Evolutionary conservation across 2,329 filamentous ascomycete genomes (phyloP).

Genomic region (Pseudogymnoascus sp.): DNA sequence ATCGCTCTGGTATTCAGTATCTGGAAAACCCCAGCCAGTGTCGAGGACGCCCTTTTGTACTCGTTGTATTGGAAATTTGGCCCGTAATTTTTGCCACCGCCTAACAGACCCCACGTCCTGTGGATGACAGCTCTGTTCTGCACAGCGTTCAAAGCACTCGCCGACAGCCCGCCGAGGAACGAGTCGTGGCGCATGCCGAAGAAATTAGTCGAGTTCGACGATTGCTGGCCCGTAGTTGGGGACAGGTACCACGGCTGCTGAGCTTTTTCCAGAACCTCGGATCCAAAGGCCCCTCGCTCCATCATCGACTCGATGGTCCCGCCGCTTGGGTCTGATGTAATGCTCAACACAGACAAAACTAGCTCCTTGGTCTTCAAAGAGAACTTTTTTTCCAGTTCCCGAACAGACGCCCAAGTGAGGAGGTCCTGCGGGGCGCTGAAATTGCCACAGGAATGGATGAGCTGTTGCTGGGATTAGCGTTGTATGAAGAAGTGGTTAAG

Average conservation of each 20-base stretch:
- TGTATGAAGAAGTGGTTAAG: not conserved
- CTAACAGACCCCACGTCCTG: constrained; percentile 52
- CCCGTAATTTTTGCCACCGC: constrained; percentile 44
- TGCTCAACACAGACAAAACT: not conserved
- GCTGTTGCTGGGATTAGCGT: not conserved
- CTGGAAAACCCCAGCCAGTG: constrained; percentile 38
- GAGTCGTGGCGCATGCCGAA: constrained; percentile 43
- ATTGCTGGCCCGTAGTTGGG: constrained; percentile 18
- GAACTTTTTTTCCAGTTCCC: not conserved
- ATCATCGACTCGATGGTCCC: not conserved
- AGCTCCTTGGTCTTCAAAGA: not conserved
- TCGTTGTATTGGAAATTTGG: constrained; percentile 52
- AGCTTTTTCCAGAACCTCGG: not conserved
- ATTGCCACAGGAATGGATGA: not conserved
- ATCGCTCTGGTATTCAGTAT: constrained; percentile 36
- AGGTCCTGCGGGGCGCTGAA: not conserved
- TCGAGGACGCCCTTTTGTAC: constrained; percentile 42
- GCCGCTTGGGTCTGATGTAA: not conserved
- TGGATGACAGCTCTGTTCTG: constrained; percentile 50
- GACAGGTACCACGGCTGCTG: not conserved
- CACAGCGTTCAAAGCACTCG: constrained; percentile 36
- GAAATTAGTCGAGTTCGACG: constrained; percentile 36
- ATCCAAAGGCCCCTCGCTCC: not conserved
- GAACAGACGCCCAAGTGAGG: not conserved
- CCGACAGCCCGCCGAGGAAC: constrained; percentile 47